These are phyloP conservation scores for Neofusicoccum ribis DNA, from an alignment of 2,329 filamentous ascomycete genomes.

Conservation along the genomic window DNA sequence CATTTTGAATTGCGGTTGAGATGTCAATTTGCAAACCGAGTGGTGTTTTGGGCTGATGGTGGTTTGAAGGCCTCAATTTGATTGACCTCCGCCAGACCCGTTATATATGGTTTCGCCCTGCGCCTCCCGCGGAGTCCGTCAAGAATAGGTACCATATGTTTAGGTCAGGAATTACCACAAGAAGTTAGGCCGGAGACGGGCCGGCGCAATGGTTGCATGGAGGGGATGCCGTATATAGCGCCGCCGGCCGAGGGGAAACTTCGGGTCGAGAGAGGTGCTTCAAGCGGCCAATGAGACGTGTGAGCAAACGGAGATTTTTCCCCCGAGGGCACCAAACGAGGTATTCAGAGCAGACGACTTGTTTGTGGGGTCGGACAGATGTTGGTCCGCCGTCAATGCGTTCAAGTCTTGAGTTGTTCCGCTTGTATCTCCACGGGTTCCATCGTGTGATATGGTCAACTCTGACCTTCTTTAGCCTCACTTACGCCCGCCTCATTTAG, in stretches of 20 bases:
- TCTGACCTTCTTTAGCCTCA: too few relatives aligned
- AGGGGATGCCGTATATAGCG: background rate
- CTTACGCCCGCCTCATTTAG: too few relatives aligned
- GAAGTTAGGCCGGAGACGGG: background rate
- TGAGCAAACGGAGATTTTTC: background rate
- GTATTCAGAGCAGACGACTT: background rate
- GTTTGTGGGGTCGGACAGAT: background rate
- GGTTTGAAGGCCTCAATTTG: too few relatives aligned
- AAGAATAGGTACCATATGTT: background rate
- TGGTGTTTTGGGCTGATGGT: too few relatives aligned
- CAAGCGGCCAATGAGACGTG: background rate
- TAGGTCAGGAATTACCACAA: background rate
- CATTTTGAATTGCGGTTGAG: slow-evolving; percentile 29
- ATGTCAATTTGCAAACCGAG: too few relatives aligned
- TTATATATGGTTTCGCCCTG: background rate
- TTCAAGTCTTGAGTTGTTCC: too few relatives aligned
- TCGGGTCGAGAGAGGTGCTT: background rate
- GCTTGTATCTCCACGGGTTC: too few relatives aligned
- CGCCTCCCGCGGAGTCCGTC: background rate
- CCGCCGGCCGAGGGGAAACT: background rate
- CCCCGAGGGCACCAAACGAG: background rate
- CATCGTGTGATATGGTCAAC: too few relatives aligned
- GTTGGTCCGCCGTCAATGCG: background rate
- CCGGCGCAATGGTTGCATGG: background rate
- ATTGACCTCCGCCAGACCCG: too few relatives aligned